These are phyloP conservation scores for Ophiostoma australiae DNA, from an alignment of 2,329 filamentous ascomycete species.

Conservation along the genomic window DNA sequence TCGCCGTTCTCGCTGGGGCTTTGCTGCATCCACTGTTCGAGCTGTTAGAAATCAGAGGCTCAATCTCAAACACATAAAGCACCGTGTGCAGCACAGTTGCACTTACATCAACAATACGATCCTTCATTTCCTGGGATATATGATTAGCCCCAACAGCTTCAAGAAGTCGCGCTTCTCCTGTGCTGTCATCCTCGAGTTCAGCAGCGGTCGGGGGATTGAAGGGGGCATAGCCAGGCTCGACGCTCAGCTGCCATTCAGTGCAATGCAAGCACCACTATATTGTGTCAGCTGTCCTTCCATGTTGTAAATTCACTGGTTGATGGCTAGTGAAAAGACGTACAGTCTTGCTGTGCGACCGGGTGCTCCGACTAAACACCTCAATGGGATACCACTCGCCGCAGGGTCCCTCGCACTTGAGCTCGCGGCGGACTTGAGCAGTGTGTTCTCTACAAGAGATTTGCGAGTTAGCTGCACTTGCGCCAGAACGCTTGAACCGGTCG, in stretches of 20 bases:
- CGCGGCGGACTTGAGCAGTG: conserved; percentile 24
- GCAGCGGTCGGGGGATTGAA: conserved; percentile 27
- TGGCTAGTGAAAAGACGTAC: conserved; percentile 29
- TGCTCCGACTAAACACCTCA: conserved; percentile 36
- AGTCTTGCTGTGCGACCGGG: conserved; percentile 31
- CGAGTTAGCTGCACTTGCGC: not conserved
- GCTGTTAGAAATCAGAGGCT: not conserved
- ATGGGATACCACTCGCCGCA: conserved; percentile 32
- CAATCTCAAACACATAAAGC: not conserved
- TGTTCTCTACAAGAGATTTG: conserved; percentile 33
- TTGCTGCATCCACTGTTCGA: conserved; percentile 27
- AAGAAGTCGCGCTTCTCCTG: conserved; percentile 20
- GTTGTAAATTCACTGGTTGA: not conserved
- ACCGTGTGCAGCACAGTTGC: not conserved
- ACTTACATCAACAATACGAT: conserved; percentile 1
- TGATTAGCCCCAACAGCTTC: not conserved
- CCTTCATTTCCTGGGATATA: not conserved
- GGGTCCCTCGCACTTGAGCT: conserved; percentile 33
- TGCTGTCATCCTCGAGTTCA: conserved; percentile 19
- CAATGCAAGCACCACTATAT: conserved; percentile 38
- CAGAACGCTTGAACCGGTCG: conserved; percentile 29
- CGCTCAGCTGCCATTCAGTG: conserved; percentile 33
- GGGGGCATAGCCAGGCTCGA: conserved; percentile 30
- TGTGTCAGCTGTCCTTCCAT: not conserved
- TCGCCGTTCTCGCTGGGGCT: conserved; percentile 26